A percentile compares a stretch with the other conserved stretches of the same genome.
Conservation (phyloP, 805 yeast species). For the Isabelozyma gotoi region DNA sequence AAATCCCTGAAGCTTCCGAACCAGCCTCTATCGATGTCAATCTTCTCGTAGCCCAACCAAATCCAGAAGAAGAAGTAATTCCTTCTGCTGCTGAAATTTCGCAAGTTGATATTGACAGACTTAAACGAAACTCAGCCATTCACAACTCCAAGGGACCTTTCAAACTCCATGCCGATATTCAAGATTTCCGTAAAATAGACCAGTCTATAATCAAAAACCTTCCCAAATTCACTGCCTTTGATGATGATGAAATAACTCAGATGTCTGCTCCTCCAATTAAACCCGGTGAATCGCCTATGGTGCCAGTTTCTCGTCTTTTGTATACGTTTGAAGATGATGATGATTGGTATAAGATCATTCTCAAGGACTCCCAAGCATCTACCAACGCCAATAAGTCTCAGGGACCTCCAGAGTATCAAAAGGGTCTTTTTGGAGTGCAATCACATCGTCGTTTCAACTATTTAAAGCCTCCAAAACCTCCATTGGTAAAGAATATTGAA, state of each 20-base stretch:
- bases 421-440: conserved; percentile 57
- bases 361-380: conserved; percentile 32
- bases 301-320: conserved; percentile 65
- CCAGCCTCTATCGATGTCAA: conserved; percentile 28
- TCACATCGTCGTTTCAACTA: conserved; percentile 56
- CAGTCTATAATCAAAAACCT: conserved; percentile 47
- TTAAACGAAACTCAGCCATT: conserved; percentile 4
- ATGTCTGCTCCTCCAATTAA: conserved; percentile 18
- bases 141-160: conserved; percentile 30
- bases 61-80: conserved; percentile 28
- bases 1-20: conserved; percentile 2
- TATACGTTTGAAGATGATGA: conserved; percentile 65
- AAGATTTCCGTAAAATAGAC: conserved; percentile 45
- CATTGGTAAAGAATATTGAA: conserved; percentile 75
- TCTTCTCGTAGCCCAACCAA: conserved; percentile 20
- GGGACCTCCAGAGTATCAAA: conserved; percentile 45
- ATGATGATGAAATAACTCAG: conserved; percentile 20
- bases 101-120: neutral
- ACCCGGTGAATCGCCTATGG: conserved; percentile 33
- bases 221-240: conserved; percentile 50
- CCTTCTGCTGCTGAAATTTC: conserved; percentile 9
- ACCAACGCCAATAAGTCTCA: conserved; percentile 3
- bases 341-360: conserved; percentile 57
- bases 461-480: conserved; percentile 89
- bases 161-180: conserved; percentile 43